Percentiles rank a stretch among this genome's conserved stretches.
phyloP scores from a whole-genome alignment of 805 yeast genomes.

The Yamadazyma insecticola region DNA sequence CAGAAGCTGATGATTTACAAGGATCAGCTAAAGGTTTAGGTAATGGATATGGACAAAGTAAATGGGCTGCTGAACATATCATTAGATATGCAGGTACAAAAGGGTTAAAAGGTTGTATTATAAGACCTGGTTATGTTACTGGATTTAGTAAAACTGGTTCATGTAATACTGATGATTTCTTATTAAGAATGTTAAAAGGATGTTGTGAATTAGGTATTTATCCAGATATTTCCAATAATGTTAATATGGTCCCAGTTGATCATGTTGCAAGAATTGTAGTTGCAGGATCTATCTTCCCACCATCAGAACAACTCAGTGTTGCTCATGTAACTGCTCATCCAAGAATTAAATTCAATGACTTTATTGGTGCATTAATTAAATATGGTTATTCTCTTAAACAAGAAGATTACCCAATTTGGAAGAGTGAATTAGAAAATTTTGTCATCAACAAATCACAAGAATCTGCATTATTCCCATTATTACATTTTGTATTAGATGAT shows the following conservation, averaged over 20 bases:
- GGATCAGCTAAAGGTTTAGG: constrained; percentile 83
- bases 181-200: constrained; percentile 91
- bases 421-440: constrained; percentile 63
- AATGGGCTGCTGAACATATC: constrained; percentile 94
- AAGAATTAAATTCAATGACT: constrained; percentile 74
- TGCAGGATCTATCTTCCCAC: constrained; percentile 78
- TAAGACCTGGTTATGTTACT: constrained; percentile 95
- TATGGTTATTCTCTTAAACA: constrained; percentile 71
- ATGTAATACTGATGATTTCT: constrained; percentile 93
- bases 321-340: constrained; percentile 99
- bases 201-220: constrained; percentile 80
- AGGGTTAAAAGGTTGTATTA: constrained; percentile 84
- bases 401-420: constrained; percentile 77
- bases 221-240: constrained; percentile 83
- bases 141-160: constrained; percentile 84
- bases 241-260: constrained; percentile 97
- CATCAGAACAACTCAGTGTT: constrained; percentile 56
- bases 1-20: constrained; percentile 75
- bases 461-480: constrained; percentile 85
- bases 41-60: constrained; percentile 95
- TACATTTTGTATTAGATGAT: constrained; percentile 91
- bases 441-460: constrained; percentile 73
- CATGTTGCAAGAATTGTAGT: constrained; percentile 92
- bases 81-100: constrained; percentile 82
- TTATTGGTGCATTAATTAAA: constrained; percentile 54